Evolutionary conservation across 1,284 basidiomycete species (phyloP).

Genomic region (Hortiboletus rubellus): DNA sequence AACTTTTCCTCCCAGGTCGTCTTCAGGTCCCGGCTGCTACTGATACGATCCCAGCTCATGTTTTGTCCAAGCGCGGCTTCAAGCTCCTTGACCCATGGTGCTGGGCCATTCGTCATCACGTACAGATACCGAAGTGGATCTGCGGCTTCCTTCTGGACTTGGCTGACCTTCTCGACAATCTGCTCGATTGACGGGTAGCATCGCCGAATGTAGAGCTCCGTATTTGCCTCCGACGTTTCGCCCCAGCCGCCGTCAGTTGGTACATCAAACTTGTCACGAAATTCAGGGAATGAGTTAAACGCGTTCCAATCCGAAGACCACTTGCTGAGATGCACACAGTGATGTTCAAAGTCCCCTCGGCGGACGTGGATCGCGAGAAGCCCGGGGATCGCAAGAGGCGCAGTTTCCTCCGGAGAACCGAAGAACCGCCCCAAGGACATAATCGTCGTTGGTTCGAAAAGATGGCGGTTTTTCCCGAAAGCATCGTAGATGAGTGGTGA

Average conservation of each 20-base stretch:
- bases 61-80: slow-evolving; percentile 37
- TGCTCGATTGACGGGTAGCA: slow-evolving; percentile 45
- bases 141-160: slow-evolving; percentile 29
- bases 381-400: slow-evolving; percentile 32
- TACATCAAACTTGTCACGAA: slow-evolving; percentile 38
- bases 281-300: slow-evolving; percentile 43
- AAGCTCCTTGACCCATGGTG: slow-evolving; percentile 48
- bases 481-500: slow-evolving; percentile 40
- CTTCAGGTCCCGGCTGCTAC: slow-evolving; percentile 39
- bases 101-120: slow-evolving; percentile 57
- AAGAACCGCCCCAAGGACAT: not conserved
- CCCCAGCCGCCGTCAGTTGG: slow-evolving; percentile 26
- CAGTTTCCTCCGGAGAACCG: not conserved
- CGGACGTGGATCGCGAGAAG: slow-evolving; percentile 60
- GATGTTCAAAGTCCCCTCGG: slow-evolving; percentile 56
- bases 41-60: slow-evolving; percentile 23
- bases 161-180: slow-evolving; percentile 40
- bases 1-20: slow-evolving; percentile 42
- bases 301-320: slow-evolving; percentile 44
- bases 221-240: slow-evolving; percentile 23
- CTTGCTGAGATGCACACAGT: slow-evolving; percentile 48
- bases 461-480: slow-evolving; percentile 34
- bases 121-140: slow-evolving; percentile 39
- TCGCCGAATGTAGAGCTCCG: slow-evolving; percentile 35
- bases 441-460: slow-evolving; percentile 29